phyloP scores from a whole-genome alignment of 2,329 filamentous ascomycete species.

The Sporothrix mexicana region DNA sequence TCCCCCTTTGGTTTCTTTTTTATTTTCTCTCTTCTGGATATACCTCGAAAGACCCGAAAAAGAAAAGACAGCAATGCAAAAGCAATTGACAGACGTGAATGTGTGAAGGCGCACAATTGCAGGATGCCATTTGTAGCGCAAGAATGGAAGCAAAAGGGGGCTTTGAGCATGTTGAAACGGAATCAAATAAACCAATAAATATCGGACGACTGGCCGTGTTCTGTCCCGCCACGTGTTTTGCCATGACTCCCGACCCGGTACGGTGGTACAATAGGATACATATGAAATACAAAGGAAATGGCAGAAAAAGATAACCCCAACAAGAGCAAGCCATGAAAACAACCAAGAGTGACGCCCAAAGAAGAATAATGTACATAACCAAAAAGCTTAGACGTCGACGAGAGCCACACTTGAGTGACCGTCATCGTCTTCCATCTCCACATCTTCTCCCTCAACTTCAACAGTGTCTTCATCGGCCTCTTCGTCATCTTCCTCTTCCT shows the following conservation, averaged over 20 bases:
- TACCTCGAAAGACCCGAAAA: neutral
- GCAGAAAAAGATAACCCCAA: neutral
- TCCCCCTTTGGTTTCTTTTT: neutral
- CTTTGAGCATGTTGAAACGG: no score
- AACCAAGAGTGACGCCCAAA: neutral
- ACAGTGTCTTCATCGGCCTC: slow-evolving; percentile 30
- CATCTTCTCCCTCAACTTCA: slow-evolving; percentile 22
- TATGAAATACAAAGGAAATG: neutral
- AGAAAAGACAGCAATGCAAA: slow-evolving; percentile 15
- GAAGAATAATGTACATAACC: slow-evolving; percentile 1
- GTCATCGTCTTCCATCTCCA: slow-evolving; percentile 30
- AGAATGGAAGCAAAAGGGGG: no score
- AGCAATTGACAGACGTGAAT: neutral
- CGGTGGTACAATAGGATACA: slow-evolving; percentile 5
- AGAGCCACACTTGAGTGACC: slow-evolving; percentile 13
- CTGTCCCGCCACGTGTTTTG: neutral
- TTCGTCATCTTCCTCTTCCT: slow-evolving; percentile 28
- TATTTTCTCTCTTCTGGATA: neutral
- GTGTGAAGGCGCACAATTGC: no score
- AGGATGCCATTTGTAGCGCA: no score
- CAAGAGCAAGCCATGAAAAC: neutral
- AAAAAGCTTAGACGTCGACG: slow-evolving; percentile 6
- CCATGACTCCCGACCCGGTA: neutral
- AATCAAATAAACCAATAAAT: neutral
- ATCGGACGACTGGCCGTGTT: neutral